phyloP scores from a whole-genome alignment of 805 yeast genomes.

The Saturnispora galanensis region DNA sequence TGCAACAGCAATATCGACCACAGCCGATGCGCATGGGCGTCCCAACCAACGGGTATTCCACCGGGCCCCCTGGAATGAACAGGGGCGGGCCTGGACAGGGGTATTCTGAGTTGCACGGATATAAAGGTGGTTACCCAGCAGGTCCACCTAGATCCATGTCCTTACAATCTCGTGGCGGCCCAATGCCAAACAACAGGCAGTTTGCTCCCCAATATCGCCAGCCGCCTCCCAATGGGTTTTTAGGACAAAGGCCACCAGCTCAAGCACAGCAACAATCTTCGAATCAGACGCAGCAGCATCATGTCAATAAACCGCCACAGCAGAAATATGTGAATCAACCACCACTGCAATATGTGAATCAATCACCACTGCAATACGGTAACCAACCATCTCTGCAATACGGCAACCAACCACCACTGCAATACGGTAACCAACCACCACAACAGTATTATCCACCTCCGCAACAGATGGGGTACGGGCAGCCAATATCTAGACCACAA shows the following conservation, averaged over 20 bases:
- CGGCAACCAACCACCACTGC: no score
- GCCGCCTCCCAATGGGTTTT: slow-evolving; percentile 13
- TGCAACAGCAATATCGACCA: slow-evolving; percentile 8
- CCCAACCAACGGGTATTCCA: neutral
- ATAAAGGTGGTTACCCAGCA: neutral
- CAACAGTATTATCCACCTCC: no score
- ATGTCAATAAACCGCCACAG: slow-evolving; percentile 8
- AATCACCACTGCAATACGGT: neutral
- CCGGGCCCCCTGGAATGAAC: neutral
- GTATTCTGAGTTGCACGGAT: neutral
- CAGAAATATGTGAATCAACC: neutral
- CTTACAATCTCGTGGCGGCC: slow-evolving; percentile 11
- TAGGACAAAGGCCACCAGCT: slow-evolving; percentile 1
- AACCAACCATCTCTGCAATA: neutral
- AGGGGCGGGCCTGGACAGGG: neutral
- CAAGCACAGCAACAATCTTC: no score
- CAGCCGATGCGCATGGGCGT: neutral
- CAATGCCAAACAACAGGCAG: slow-evolving; percentile 19
- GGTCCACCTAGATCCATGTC: slow-evolving; percentile 12
- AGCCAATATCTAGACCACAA: no score
- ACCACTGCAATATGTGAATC: neutral
- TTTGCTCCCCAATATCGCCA: slow-evolving; percentile 19
- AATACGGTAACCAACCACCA: no score
- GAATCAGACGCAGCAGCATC: slow-evolving; percentile 5
- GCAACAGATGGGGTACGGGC: no score